Evolutionary conservation across 1,284 basidiomycete species (phyloP).

Genomic region (Abortiporus biennis): DNA sequence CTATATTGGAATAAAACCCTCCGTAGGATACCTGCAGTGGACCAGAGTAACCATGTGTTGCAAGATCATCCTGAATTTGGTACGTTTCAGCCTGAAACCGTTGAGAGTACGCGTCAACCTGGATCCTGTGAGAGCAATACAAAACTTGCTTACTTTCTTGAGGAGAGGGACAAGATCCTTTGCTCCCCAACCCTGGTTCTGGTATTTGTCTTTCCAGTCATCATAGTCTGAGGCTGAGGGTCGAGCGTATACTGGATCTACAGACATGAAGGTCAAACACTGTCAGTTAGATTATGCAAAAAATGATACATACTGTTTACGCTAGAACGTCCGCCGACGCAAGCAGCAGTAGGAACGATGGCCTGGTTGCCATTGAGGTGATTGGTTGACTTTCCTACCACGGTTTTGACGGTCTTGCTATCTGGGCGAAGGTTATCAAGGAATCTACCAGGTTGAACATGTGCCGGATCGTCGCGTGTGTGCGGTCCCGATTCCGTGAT

Average conservation of each 20-base stretch:
- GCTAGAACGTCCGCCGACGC: constrained; percentile 49
- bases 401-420: constrained; percentile 15
- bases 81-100: constrained; percentile 8
- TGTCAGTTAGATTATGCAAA: too few relatives aligned
- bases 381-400: constrained; percentile 18
- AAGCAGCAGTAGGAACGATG: constrained; percentile 34
- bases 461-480: constrained; percentile 22
- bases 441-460: constrained; percentile 26
- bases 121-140: not conserved
- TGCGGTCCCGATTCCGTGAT: constrained; percentile 35
- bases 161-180: constrained; percentile 39
- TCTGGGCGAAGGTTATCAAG: constrained; percentile 20
- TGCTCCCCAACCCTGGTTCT: constrained; percentile 47
- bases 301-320: constrained; percentile 43
- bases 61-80: constrained; percentile 4
- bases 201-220: constrained; percentile 38
- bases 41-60: constrained; percentile 11
- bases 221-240: constrained; percentile 47
- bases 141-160: constrained; percentile 32
- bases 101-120: not conserved
- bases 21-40: constrained; percentile 10
- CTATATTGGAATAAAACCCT: constrained; percentile 26
- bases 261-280: not conserved
- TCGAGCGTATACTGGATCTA: constrained; percentile 41
- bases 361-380: constrained; percentile 36